These are phyloP conservation scores for Lactifluus rugatus DNA, from an alignment of 768 basidiomycete genomes.

Conservation along the genomic window DNA sequence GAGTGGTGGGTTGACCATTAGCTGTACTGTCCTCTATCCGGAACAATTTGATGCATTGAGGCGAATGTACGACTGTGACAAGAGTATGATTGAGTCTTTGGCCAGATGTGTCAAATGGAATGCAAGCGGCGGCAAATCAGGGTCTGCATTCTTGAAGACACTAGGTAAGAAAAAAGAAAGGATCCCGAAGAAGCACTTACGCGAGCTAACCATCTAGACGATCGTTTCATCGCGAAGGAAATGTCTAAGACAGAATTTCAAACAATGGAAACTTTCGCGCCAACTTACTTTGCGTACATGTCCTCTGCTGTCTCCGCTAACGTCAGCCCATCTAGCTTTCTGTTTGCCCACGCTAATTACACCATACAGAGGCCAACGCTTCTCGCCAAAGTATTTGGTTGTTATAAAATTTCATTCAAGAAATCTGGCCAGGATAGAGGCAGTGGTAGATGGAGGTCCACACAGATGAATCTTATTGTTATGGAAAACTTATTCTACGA, in stretches of 20 bases:
- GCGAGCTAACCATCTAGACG: conserved; percentile 45
- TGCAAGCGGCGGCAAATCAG: conserved; percentile 90
- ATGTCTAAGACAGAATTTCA: conserved; percentile 85
- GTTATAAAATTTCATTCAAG: conserved; percentile 87
- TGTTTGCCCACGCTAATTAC: neutral
- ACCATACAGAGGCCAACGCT: conserved; percentile 76
- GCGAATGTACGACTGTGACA: conserved; percentile 87
- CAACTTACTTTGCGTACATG: conserved; percentile 97
- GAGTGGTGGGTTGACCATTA: conserved; percentile 81
- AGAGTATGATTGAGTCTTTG: conserved; percentile 87
- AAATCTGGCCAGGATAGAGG: conserved; percentile 66
- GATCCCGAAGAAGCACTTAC: conserved; percentile 1
- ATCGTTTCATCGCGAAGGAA: conserved; percentile 98
- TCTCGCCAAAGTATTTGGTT: conserved; percentile 93
- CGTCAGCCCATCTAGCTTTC: conserved; percentile 35
- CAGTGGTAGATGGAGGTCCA: conserved; percentile 60
- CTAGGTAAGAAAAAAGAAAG: conserved; percentile 42
- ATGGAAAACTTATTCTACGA: conserved; percentile 99
- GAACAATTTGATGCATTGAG: conserved; percentile 95
- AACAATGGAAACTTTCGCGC: conserved; percentile 94
- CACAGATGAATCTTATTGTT: conserved; percentile 90
- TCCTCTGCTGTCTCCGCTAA: conserved; percentile 82
- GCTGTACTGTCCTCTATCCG: conserved; percentile 89
- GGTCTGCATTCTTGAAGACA: conserved; percentile 94
- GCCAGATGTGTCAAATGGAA: conserved; percentile 96